Percentiles rank a stretch among this genome's conserved stretches.
These are phyloP conservation scores for Naganishia kalamii DNA, from an alignment of 768 basidiomycete genomes.

Conservation along the genomic window DNA sequence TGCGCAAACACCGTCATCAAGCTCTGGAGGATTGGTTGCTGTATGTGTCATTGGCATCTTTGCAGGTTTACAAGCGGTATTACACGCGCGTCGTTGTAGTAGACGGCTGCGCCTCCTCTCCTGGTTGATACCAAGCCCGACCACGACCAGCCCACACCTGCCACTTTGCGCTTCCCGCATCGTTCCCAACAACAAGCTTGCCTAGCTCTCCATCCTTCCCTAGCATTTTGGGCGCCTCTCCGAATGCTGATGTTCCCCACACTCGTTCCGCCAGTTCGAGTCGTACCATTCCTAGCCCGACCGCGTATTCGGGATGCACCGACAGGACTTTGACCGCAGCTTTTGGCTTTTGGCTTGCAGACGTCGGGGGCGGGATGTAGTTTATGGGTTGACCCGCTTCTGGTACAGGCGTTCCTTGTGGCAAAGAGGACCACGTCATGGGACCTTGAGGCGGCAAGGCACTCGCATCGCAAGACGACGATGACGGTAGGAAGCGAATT, in stretches of 20 bases:
- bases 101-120: conserved; percentile 9
- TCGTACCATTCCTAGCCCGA: conserved; percentile 73
- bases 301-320: conserved; percentile 45
- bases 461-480: conserved; percentile 2
- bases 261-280: conserved; percentile 63
- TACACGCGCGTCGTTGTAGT: conserved; percentile 1
- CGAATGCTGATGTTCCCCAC: conserved; percentile 26
- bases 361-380: conserved; percentile 20
- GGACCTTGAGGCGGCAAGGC: background rate
- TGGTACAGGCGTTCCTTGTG: conserved; percentile 27
- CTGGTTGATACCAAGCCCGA: conserved; percentile 30
- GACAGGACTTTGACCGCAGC: conserved; percentile 69
- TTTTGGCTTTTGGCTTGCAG: conserved; percentile 55
- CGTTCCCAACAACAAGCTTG: conserved; percentile 40
- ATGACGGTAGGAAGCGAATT: conserved; percentile 52
- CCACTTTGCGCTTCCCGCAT: conserved; percentile 48
- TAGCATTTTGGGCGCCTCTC: conserved; percentile 26
- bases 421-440: conserved; percentile 32
- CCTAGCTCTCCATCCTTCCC: conserved; percentile 51
- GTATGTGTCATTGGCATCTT: no score
- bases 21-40: no score
- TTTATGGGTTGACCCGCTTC: conserved; percentile 25
- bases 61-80: background rate
- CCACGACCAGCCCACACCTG: conserved; percentile 66
- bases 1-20: no score